These are phyloP conservation scores for Wickerhamia fluorescens DNA, from an alignment of 805 yeast species.

Conservation along the genomic window DNA sequence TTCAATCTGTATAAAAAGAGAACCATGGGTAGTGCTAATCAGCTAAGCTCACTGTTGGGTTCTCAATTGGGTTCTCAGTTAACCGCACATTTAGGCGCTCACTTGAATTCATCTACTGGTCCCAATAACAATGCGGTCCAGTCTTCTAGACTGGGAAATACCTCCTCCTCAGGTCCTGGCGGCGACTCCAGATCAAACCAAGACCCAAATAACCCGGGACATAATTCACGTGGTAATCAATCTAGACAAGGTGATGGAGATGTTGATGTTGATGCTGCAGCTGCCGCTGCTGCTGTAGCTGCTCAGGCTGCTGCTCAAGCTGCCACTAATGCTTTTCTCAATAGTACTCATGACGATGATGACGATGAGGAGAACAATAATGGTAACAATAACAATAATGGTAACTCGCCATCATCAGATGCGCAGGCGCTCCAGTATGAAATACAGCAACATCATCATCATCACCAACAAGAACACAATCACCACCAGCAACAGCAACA, in stretches of 20 bases:
- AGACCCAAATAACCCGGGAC: no score
- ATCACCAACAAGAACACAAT: conserved; percentile 8
- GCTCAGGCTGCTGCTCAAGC: conserved; percentile 7
- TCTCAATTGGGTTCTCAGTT: background rate
- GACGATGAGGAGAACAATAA: conserved; percentile 11
- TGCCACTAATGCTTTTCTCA: conserved; percentile 15
- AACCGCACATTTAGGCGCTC: background rate
- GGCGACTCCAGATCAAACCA: no score
- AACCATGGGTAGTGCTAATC: conserved; percentile 5
- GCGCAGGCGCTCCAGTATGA: conserved; percentile 16
- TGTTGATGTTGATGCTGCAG: conserved; percentile 6
- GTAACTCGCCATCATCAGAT: conserved; percentile 3
- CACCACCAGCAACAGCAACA: conserved; percentile 3
- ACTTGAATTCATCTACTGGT: background rate
- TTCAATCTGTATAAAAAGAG: conserved; percentile 17
- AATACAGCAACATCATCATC: conserved; percentile 17
- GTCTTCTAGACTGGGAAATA: no score
- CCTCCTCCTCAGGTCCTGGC: no score
- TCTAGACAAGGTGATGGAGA: no score
- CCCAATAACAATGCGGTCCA: conserved; percentile 2
- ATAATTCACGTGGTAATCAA: no score
- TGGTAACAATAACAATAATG: no score
- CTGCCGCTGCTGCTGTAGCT: conserved; percentile 9
- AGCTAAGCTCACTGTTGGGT: background rate
- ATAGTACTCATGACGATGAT: conserved; percentile 9